Base-by-base conservation (phyloP, 2,329 filamentous ascomycete genomes). In the Talaromyces sp. region DNA sequence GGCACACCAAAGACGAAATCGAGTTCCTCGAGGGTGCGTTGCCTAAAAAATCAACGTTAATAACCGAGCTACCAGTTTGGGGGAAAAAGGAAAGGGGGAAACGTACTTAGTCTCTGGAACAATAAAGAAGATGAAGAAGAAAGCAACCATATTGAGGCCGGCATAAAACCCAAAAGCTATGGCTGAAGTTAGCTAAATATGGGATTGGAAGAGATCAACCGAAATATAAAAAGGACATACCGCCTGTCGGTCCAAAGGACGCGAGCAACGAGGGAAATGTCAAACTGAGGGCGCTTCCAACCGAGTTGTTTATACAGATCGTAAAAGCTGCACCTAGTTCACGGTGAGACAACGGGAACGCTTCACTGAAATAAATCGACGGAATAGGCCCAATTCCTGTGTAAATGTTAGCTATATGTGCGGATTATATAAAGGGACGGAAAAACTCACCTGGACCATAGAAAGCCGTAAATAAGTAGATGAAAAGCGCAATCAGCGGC, bases 401-500 rank as follows among this genome's bases (percentile, higher is more conserved):
- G 36, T 6, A n/a, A 5, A 40, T 40, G 36, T 40, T 40, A 40
- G 36, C 34, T 36, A 33, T 9, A 33, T 33, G 8, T 33, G 2
- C 8, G 34, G 14, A 36, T 36, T 1, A 36, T 14, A 9, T 14
- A 36, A 40, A n/a, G 36, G n/a, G 5, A 16, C 23, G 36, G 14
- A 36, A n/a, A 9, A 3, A 40, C 74, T 90, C 88, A 2, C 83
- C 86, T 1, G 85, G 84, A 0, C 84, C 86, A 74, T 88, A 88
- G 69, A 87, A 87, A 6, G 84, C 83, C 1, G 82, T 83, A 65
- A 89, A 90, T 16, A 89, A 70, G 74, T 85, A 89, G 65, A 89
- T 77, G 65, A 89, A 88, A 4, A 87, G 72, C 0, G 85, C 84
- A 54, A 88, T 81, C 0, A 85, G 70, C 1, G 75, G 84, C 84